Evolutionary conservation across 495 filamentous ascomycete genomes (phyloP), one percentile per base, ranked within the genome.

Genomic region (Penicillium salamii): DNA sequence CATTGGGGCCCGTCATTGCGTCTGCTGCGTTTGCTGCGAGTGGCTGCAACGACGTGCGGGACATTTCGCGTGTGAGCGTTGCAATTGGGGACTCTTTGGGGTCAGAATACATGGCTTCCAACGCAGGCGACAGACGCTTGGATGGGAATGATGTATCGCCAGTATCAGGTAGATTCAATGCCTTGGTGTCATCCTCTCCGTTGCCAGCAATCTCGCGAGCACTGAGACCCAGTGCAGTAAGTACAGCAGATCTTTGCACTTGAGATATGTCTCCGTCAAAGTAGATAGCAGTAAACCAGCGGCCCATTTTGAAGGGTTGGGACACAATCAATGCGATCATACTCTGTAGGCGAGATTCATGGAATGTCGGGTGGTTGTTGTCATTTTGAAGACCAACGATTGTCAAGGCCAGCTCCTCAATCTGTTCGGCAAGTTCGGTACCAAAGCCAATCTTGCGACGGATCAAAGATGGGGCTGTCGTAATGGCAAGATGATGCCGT

Each of bases 191-290:
- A 8, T 85, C 86, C 20, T 79, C 75, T 21, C 85, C 84, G 46
- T 87, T 84, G 6, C 93, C 91, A 0, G 88, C 90, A 2, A 99
- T 66, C 65, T 97, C 93, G 35, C 93, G 80, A n/a, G 88, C 90
- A 38, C 84, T 80, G 0, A 99, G 70, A 12, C 92, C 91, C 14
- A 97, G 70, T 5, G 86, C 83, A 42, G 86, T 87, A 31, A 97
- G 84, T 31, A 97, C 76, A 0, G 86, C 82, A 9, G 85, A 86
- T 28, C 93, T 78, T 58, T 97, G 92, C 0, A 81, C 78, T 38
- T 97, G 74, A 0, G 90, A 95, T 57, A 92, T 88, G 54, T 97
- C 95, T 8, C 91, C 95, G 32, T 87, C 86, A 61, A 95, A 97
- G 69, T 92, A 95, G 0, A 87, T 84, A 46, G 82, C 84, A 1